Evolutionary conservation across 495 filamentous ascomycete genomes (phyloP).

Genomic region (Tuber brumale): DNA sequence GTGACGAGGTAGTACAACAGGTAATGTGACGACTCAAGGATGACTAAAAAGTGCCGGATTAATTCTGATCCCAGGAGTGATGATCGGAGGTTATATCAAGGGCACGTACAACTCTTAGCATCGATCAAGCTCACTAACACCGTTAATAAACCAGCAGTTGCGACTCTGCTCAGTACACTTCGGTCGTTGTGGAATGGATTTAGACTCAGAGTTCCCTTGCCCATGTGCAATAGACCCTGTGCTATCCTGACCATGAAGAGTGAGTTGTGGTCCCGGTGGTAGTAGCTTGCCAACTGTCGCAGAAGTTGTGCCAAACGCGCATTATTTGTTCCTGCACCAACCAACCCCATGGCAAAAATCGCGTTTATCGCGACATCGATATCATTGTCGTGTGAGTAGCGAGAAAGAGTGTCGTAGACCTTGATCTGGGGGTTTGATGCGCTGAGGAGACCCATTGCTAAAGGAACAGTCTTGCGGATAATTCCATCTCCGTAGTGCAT

Average conservation of each 20-base stretch:
- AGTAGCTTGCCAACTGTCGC: slow-evolving; percentile 92
- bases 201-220: slow-evolving; percentile 91
- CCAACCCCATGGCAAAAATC: slow-evolving; percentile 97
- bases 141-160: slow-evolving; percentile 80
- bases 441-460: slow-evolving; percentile 95
- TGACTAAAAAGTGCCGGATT: slow-evolving; percentile 46
- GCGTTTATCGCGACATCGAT: slow-evolving; percentile 97
- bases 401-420: slow-evolving; percentile 96
- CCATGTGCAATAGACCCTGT: slow-evolving; percentile 96
- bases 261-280: slow-evolving; percentile 89
- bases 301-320: slow-evolving; percentile 90
- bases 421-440: slow-evolving; percentile 99
- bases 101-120: slow-evolving; percentile 63
- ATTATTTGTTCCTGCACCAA: slow-evolving; percentile 97
- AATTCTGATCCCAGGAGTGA: background rate
- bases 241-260: slow-evolving; percentile 99
- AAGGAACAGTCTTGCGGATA: slow-evolving; percentile 88
- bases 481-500: slow-evolving; percentile 99
- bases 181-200: slow-evolving; percentile 98
- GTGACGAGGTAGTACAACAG: slow-evolving; percentile 95
- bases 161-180: slow-evolving; percentile 85
- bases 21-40: slow-evolving; percentile 82
- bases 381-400: slow-evolving; percentile 98
- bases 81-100: background rate
- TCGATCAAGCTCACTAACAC: slow-evolving; percentile 89